phyloP scores from a whole-genome alignment of 345 rosid species.

The Psidium friedrichsthalianum region DNA sequence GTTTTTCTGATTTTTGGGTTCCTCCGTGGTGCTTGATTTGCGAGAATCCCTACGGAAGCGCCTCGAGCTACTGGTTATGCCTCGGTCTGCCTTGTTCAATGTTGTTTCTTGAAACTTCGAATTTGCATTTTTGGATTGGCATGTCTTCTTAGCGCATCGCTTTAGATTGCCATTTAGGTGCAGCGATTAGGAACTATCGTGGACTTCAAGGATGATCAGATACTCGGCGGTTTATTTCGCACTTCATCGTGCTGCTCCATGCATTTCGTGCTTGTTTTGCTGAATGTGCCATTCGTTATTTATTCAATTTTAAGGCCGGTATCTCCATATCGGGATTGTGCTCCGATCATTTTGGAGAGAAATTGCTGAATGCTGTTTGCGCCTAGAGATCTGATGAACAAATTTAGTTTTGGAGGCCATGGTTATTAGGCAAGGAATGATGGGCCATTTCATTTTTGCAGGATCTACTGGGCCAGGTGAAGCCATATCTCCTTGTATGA shows the following conservation, averaged over 20 bases:
- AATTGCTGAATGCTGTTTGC: background rate
- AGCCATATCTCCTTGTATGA: background rate
- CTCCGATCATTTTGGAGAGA: background rate
- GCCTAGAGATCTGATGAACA: background rate
- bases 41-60: background rate
- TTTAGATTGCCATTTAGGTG: background rate
- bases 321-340: background rate
- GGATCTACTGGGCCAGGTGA: background rate
- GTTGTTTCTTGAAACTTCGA: background rate
- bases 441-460: background rate
- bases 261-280: background rate
- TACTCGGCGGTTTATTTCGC: background rate
- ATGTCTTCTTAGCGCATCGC: background rate
- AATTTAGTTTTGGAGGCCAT: constrained; percentile 1
- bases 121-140: background rate
- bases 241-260: background rate
- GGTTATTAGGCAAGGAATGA: background rate
- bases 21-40: background rate
- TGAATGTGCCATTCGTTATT: background rate
- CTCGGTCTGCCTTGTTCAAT: background rate
- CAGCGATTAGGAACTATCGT: background rate
- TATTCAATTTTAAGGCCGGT: background rate
- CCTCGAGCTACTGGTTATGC: background rate
- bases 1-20: background rate
- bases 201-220: background rate